phyloP scores from a whole-genome alignment of 305 asterid genomes.

The Withania somnifera region DNA sequence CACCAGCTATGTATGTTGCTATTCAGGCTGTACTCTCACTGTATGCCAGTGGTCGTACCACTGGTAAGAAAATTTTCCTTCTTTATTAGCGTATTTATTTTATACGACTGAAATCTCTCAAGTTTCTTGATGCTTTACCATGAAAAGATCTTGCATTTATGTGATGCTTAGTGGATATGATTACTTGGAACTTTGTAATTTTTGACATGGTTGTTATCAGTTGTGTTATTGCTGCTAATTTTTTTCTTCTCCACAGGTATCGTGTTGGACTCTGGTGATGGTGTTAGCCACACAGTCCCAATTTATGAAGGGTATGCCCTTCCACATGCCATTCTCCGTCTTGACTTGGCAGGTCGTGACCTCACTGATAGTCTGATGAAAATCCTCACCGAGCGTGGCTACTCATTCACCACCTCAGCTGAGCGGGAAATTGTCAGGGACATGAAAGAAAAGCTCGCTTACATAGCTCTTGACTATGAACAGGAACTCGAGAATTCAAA shows the following conservation, averaged over 20 bases:
- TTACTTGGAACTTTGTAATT: not conserved
- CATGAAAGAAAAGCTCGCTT: conserved; percentile 33
- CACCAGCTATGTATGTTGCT: conserved; percentile 60
- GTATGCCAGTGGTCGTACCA: conserved; percentile 55
- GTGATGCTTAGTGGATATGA: not conserved
- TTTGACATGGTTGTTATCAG: not conserved
- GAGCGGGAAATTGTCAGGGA: conserved; percentile 44
- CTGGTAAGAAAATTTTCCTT: conserved; percentile 24
- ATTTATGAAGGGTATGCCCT: conserved; percentile 39
- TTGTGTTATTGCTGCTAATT: not conserved
- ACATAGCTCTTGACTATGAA: conserved; percentile 38
- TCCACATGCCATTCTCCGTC: conserved; percentile 44
- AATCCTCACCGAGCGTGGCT: conserved; percentile 42
- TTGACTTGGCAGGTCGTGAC: conserved; percentile 40
- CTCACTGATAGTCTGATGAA: conserved; percentile 35
- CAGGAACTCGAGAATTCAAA: conserved; percentile 35
- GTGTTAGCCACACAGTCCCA: conserved; percentile 44
- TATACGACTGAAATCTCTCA: not conserved
- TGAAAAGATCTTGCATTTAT: not conserved
- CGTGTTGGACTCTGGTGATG: conserved; percentile 42
- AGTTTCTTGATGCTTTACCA: not conserved
- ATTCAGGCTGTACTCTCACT: conserved; percentile 51
- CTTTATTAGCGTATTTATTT: not conserved
- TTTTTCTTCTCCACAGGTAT: conserved; percentile 17
- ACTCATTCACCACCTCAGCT: conserved; percentile 39